A percentile compares a stretch with the other conserved stretches of the same genome.
phyloP scores from a whole-genome alignment of 2,329 filamentous ascomycete species.

The Ophiostoma ips region DNA sequence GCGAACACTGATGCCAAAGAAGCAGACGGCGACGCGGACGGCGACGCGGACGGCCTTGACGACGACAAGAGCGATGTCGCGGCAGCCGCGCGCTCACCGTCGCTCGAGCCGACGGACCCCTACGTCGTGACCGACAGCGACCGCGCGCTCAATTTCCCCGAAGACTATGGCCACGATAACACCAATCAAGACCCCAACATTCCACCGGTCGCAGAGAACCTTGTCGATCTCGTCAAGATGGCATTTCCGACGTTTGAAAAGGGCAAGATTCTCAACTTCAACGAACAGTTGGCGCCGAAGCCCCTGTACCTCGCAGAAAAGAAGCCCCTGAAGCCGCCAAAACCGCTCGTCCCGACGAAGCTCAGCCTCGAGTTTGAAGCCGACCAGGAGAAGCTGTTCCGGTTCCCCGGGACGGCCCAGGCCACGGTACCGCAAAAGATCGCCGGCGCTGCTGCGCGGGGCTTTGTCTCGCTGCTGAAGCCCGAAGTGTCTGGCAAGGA shows the following conservation, averaged over 20 bases:
- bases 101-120: slow-evolving; percentile 16
- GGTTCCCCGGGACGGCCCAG: slow-evolving; percentile 49
- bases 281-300: slow-evolving; percentile 69
- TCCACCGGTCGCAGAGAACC: slow-evolving; percentile 56
- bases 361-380: slow-evolving; percentile 71
- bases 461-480: slow-evolving; percentile 28
- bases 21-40: background rate
- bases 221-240: slow-evolving; percentile 62
- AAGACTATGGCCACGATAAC: slow-evolving; percentile 29
- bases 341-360: slow-evolving; percentile 74
- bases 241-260: slow-evolving; percentile 72
- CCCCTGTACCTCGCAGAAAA: slow-evolving; percentile 67
- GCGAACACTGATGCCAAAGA: slow-evolving; percentile 11
- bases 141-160: slow-evolving; percentile 27
- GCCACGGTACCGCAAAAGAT: slow-evolving; percentile 41
- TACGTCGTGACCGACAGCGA: slow-evolving; percentile 20
- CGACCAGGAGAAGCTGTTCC: slow-evolving; percentile 78
- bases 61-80: slow-evolving; percentile 14
- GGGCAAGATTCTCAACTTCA: slow-evolving; percentile 62
- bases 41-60: slow-evolving; percentile 4
- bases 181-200: slow-evolving; percentile 48
- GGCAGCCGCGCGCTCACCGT: slow-evolving; percentile 21
- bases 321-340: slow-evolving; percentile 63
- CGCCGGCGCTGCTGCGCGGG: slow-evolving; percentile 34
- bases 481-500: slow-evolving; percentile 28